phyloP scores from a whole-genome alignment of 2,329 filamentous ascomycete genomes.

The Pseudonectria buxi region DNA sequence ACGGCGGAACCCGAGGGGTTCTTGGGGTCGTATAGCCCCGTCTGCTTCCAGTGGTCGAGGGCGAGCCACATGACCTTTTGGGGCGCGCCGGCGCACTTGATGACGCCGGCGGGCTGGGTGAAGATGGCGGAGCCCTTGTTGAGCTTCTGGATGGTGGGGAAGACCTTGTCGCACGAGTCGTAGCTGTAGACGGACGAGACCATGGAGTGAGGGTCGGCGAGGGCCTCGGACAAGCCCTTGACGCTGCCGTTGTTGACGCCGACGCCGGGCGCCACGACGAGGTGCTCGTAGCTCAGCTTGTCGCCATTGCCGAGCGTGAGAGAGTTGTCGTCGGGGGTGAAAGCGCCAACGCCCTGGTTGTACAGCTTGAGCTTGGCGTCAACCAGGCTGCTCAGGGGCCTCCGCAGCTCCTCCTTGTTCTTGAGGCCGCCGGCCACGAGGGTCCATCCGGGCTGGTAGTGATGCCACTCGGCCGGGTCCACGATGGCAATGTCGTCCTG shows the following conservation, averaged over 20 bases:
- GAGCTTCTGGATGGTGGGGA: conserved; percentile 39
- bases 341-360: conserved; percentile 40
- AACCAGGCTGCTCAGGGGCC: conserved; percentile 43
- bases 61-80: conserved; percentile 59
- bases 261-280: conserved; percentile 56
- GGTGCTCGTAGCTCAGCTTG: conserved; percentile 54
- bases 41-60: conserved; percentile 50
- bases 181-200: conserved; percentile 55
- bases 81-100: conserved; percentile 57
- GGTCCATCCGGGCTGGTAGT: conserved; percentile 67
- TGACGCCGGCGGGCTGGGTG: conserved; percentile 50
- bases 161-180: conserved; percentile 48
- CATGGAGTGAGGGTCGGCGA: conserved; percentile 37
- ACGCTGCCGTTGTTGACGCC: conserved; percentile 43
- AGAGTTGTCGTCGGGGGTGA: conserved; percentile 50
- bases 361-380: conserved; percentile 58
- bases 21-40: conserved; percentile 41
- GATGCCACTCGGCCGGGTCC: conserved; percentile 56
- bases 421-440: conserved; percentile 61
- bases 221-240: conserved; percentile 50
- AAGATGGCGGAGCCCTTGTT: conserved; percentile 48
- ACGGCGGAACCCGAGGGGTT: conserved; percentile 36
- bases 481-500: conserved; percentile 57
- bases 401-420: conserved; percentile 50
- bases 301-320: conserved; percentile 50